Evolutionary conservation across 1,139 yeast genomes (phyloP), one percentile per base, ranked within the genome.

Genomic region (Barnettozyma hawaiiensis): DNA sequence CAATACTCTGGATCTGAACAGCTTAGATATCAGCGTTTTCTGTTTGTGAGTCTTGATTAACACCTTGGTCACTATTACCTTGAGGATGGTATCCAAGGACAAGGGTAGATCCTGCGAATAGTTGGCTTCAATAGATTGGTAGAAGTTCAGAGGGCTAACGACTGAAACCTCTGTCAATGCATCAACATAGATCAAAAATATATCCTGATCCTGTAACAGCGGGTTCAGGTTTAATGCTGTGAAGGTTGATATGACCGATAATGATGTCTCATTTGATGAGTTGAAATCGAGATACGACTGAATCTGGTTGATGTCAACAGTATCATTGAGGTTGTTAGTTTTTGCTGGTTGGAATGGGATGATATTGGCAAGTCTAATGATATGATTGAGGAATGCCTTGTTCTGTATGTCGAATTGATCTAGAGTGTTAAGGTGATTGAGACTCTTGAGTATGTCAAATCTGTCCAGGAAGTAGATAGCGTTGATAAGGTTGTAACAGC

Each of bases 401-500:
- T 44, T 27, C 29, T 15, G 5, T 4, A 20, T 28, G 1, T 43
- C 24, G 9, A 43, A 29, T 19, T 44, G 39, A 11, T 49, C 48
- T 9, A 38, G 37, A 10, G 50, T 39, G 16, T 45, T 42, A 10
- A 54, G 34, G 35, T 47, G 41, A 28, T 37, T 44, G 10, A 52
- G 23, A 9, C 48, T 31, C 18, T 39, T 48, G 28, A 39, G 24
- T 10, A 54, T 47, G 29, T 56, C 53, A 31, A 56, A 53, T 37
- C 58, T 48, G 34, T 56, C 60, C 14, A 56, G 41, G 27, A 31
- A 47, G 38, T 56, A 56, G 6, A 53, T 44, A 10, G 52, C 45
- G 39, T 54, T 50, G 21, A 54, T 47, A 16, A 54, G 41, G 29
- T 52, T 50, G 22, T 53, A 50, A 9, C 37, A 45, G 15, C 42